Base-by-base conservation (phyloP, 495 filamentous ascomycete genomes). In the Neurospora sp. region DNA sequence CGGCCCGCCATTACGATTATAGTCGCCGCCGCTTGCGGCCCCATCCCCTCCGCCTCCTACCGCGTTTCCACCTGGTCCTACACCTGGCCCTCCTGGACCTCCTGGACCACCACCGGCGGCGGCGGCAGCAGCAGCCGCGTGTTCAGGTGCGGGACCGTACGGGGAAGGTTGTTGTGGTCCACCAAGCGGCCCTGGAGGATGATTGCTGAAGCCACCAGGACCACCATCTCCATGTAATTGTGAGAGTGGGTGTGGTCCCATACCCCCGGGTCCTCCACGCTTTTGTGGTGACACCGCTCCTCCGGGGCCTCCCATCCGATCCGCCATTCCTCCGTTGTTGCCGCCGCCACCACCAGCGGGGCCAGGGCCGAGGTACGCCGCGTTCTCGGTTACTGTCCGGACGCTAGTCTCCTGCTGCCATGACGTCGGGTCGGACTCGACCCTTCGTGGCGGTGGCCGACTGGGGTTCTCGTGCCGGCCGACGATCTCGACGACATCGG, bases 331-430 rank as follows among this genome's bases (percentile, higher is more conserved):
- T 66, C 54, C 54, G 15, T 66, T 66, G 54, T 31, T 31, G 13
- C 24, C 24, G 7, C 28, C 15, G 8, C 54, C 24, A 17, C 54
- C 24, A 62, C 21, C 28, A 10, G 28, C 28, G 28, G 54, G 54
- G 28, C 54, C 54, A 19, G 54, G 54, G 28, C 54, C 54, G 81
- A 37, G 85, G 85, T 43, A 82, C 74, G 8, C 80, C 77, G 24
- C 89, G 88, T 10, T 90, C 91, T 74, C 92, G 90, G 17, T 66
- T 34, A 96, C 89, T 76, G 94, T 92, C 34, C 92, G 88, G 34
- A 92, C 94, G 38, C 91, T 93, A 73, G 87, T 91, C 79, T 96
- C 94, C 78, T 92, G 91, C 73, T 93, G 90, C 90, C 91, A 93
- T 5, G 90, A 87, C 21, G 90, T 79, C 5, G 92, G 91, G 78